A percentile compares a stretch with the other conserved stretches of the same genome.
Conservation (phyloP, 495 filamentous ascomycete species). For the Penicillium simplicissimum region DNA sequence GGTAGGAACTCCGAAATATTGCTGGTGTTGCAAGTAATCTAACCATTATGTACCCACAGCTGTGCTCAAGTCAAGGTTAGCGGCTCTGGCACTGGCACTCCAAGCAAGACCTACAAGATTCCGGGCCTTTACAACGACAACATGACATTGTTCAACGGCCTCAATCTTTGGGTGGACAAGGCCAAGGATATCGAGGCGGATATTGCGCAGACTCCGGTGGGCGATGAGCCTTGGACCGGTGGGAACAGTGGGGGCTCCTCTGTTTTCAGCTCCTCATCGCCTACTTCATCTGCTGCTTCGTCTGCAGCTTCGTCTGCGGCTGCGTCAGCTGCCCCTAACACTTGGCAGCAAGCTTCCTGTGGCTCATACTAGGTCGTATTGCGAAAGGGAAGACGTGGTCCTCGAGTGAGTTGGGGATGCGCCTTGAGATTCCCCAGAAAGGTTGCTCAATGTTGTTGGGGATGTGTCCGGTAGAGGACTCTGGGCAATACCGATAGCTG, state of each 20-base stretch:
- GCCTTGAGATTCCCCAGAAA: too few species aligned
- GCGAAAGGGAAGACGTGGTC: too few species aligned
- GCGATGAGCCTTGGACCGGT: constrained; percentile 19
- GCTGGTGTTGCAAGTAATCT: neutral
- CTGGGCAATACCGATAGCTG: too few species aligned
- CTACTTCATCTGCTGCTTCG: neutral
- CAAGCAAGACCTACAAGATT: constrained; percentile 46
- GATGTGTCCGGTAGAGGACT: too few species aligned
- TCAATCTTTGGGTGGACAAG: constrained; percentile 21
- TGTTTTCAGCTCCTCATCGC: neutral
- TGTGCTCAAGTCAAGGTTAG: constrained; percentile 62
- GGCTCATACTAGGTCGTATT: too few species aligned
- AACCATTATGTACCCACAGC: constrained; percentile 3
- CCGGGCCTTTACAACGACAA: constrained; percentile 52
- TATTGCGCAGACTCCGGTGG: constrained; percentile 20
- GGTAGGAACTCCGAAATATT: neutral
- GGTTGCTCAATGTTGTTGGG: too few species aligned
- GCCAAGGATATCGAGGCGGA: constrained; percentile 13
- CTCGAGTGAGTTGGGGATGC: too few species aligned
- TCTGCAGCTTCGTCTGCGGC: neutral
- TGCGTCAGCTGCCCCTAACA: neutral
- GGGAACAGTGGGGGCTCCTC: neutral
- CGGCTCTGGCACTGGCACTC: constrained; percentile 50
- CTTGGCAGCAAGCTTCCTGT: too few species aligned
- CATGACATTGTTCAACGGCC: constrained; percentile 25